phyloP scores from a whole-genome alignment of 495 filamentous ascomycete genomes.

The Usnea hakonensis region DNA sequence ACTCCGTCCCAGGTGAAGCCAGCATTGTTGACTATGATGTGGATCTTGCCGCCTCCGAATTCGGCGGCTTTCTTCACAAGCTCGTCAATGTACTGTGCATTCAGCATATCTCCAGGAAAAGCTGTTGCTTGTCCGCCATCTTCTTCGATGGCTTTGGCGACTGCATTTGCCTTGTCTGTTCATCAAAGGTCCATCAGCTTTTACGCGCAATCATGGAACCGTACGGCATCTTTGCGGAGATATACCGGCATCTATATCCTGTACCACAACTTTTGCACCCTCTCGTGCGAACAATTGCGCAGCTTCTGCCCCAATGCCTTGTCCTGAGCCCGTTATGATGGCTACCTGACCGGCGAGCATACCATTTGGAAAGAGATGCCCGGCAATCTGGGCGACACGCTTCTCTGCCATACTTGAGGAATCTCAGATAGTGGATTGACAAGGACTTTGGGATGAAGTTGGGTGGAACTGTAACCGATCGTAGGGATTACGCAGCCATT shows the following conservation, averaged over 20 bases:
- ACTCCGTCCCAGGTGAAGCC: slow-evolving; percentile 87
- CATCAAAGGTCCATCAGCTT: neutral
- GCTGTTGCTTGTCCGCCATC: slow-evolving; percentile 56
- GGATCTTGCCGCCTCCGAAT: slow-evolving; percentile 78
- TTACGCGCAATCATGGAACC: neutral
- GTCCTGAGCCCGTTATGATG: slow-evolving; percentile 80
- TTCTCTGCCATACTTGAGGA: slow-evolving; percentile 38
- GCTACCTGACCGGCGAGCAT: slow-evolving; percentile 69
- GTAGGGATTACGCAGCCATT: neutral
- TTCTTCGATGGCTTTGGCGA: slow-evolving; percentile 56
- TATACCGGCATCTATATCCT: slow-evolving; percentile 69
- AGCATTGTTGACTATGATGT: slow-evolving; percentile 83
- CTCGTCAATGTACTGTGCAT: slow-evolving; percentile 54
- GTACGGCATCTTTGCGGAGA: neutral
- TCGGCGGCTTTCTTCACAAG: slow-evolving; percentile 67
- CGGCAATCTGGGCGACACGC: slow-evolving; percentile 58
- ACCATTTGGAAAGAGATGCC: slow-evolving; percentile 70
- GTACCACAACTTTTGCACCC: slow-evolving; percentile 72
- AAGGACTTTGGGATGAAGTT: neutral
- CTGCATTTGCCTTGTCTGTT: slow-evolving; percentile 54
- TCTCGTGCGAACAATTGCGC: slow-evolving; percentile 77
- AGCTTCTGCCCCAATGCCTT: slow-evolving; percentile 81
- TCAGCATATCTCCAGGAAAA: slow-evolving; percentile 65
- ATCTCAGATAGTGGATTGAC: neutral
- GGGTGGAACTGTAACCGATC: neutral